Percentiles rank a stretch among this genome's conserved stretches.
phyloP scores from a whole-genome alignment of 75 land plant species.

The Gnetum montanum region DNA sequence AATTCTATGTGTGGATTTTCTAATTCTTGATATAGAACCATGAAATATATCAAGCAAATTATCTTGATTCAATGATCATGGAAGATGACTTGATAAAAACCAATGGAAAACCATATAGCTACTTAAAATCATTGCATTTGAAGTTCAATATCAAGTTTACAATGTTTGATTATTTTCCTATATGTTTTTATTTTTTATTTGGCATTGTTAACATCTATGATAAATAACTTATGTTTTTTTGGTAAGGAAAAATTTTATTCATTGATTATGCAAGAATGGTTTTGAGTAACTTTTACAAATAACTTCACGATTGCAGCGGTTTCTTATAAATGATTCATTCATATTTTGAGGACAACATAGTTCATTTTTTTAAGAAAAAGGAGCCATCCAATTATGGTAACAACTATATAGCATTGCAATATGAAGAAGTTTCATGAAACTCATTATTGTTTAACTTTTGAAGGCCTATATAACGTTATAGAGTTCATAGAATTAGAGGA shows the following conservation, averaged over 20 bases:
- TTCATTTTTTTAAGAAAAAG: conserved; percentile 36
- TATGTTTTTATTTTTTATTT: no score
- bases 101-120: no score
- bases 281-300: conserved; percentile 64
- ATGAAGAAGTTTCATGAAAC: conserved; percentile 54
- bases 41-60: no score
- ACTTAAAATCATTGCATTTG: not conserved
- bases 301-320: conserved; percentile 29
- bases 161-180: no score
- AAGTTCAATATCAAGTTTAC: not conserved
- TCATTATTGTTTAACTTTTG: conserved; percentile 50
- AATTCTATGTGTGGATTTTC: no score
- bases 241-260: conserved; percentile 28
- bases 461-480: conserved; percentile 33
- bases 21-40: no score
- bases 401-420: conserved; percentile 48
- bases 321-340: conserved; percentile 16
- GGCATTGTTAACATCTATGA: no score
- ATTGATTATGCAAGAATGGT: conserved; percentile 43
- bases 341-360: conserved; percentile 13
- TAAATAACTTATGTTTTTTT: conserved; percentile 54
- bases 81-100: no score
- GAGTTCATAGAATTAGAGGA: conserved; percentile 21
- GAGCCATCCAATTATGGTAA: conserved; percentile 30
- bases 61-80: no score